A percentile compares a stretch with the other conserved stretches of the same genome.
These are phyloP conservation scores for Neofusicoccum cordaticola DNA, from an alignment of 2,329 filamentous ascomycete species.

Conservation along the genomic window DNA sequence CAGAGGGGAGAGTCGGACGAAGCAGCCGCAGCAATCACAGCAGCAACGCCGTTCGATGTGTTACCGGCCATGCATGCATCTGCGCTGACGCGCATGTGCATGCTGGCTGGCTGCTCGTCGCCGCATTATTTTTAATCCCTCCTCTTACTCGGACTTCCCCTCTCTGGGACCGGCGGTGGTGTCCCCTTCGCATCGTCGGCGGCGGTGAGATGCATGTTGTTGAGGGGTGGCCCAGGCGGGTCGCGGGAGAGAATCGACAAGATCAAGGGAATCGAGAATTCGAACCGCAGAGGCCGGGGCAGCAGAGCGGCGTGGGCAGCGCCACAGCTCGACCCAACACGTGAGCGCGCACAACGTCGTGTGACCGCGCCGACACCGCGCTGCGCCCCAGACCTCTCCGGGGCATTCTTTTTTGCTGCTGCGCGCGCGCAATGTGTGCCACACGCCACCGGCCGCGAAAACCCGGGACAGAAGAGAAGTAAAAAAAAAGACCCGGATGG, in stretches of 20 bases:
- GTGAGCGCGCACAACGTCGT: not conserved
- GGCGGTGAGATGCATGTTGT: too few species aligned
- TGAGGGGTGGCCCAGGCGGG: too few species aligned
- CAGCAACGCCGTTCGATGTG: not conserved
- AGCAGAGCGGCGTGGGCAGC: too few species aligned
- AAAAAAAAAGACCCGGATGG: not conserved
- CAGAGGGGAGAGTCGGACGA: not conserved
- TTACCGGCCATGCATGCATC: not conserved
- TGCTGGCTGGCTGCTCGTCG: not conserved
- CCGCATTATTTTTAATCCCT: not conserved
- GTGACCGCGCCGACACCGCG: not conserved
- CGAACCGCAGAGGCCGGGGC: too few species aligned
- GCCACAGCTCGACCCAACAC: not conserved
- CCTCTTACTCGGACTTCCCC: not conserved
- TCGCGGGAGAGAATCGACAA: too few species aligned
- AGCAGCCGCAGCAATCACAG: not conserved
- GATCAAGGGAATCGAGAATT: too few species aligned
- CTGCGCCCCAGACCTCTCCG: not conserved
- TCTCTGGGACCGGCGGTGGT: not conserved
- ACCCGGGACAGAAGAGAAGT: not conserved
- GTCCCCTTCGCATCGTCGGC: not conserved
- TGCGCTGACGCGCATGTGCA: slow-evolving; percentile 7
- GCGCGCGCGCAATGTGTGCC: not conserved
- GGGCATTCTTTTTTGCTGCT: not conserved
- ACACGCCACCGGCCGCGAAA: not conserved